These are phyloP conservation scores for Psilocybe cyanescens DNA, from an alignment of 768 basidiomycete species.

Conservation along the genomic window DNA sequence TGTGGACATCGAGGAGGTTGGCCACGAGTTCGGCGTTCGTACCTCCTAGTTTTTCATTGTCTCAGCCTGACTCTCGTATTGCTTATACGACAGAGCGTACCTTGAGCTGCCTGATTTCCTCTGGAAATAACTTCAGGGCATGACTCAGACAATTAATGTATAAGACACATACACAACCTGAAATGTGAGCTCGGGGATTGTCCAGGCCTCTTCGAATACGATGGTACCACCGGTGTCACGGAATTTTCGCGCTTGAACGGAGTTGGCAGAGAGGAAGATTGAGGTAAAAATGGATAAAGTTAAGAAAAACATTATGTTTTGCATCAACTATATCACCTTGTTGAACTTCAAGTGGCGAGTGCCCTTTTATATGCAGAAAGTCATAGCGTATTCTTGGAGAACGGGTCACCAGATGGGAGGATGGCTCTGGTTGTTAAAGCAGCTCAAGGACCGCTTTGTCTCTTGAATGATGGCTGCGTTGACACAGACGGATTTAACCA, in stretches of 20 bases:
- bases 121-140: not conserved
- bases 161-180: not conserved
- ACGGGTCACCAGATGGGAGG: no score
- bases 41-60: conserved; percentile 24
- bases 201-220: conserved; percentile 45
- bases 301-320: no score
- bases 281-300: no score
- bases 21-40: conserved; percentile 32
- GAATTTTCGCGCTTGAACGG: conserved; percentile 24
- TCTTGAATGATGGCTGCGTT: no score
- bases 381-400: no score
- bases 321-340: no score
- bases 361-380: no score
- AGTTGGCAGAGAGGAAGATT: not conserved
- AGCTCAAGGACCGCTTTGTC: no score
- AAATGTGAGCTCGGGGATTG: conserved; percentile 33
- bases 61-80: no score
- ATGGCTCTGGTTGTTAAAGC: no score
- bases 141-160: not conserved
- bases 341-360: no score
- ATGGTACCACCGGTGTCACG: conserved; percentile 41
- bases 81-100: not conserved
- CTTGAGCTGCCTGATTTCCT: not conserved
- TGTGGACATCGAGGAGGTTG: conserved; percentile 42
- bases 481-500: no score